Conservation (phyloP, 2,329 filamentous ascomycete genomes). For the Shiraia bambusicola region DNA sequence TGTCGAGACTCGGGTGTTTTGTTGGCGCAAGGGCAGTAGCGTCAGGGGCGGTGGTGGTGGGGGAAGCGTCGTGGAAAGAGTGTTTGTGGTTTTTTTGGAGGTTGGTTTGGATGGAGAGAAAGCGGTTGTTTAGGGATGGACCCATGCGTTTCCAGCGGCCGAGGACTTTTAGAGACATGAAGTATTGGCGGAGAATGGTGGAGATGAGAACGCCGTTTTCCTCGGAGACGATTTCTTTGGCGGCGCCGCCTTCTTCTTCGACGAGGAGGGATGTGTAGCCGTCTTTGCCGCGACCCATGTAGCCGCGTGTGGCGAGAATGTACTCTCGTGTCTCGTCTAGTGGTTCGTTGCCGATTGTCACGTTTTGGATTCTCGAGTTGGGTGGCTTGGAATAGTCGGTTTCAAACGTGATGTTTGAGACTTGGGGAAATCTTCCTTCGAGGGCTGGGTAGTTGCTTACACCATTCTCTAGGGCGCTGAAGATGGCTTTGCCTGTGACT, state of each 20-base stretch:
- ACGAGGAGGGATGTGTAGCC: conserved; percentile 78
- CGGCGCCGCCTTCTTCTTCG: conserved; percentile 71
- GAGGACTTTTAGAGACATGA: conserved; percentile 79
- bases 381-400: conserved; percentile 66
- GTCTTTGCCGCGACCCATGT: conserved; percentile 87
- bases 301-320: conserved; percentile 75
- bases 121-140: conserved; percentile 63
- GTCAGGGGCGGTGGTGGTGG: conserved; percentile 26
- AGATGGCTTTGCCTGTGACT: conserved; percentile 69
- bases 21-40: conserved; percentile 5
- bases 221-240: conserved; percentile 77
- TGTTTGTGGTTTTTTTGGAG: conserved; percentile 58
- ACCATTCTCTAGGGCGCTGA: conserved; percentile 81
- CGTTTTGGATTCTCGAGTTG: conserved; percentile 64
- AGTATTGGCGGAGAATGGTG: conserved; percentile 85
- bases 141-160: conserved; percentile 77
- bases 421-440: conserved; percentile 81
- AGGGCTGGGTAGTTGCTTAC: conserved; percentile 78
- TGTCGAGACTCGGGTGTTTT: conserved; percentile 16
- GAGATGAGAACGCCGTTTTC: conserved; percentile 87
- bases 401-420: conserved; percentile 76
- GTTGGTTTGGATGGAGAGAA: conserved; percentile 64
- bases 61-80: conserved; percentile 48
- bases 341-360: conserved; percentile 61
- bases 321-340: conserved; percentile 68